A percentile compares a stretch with the other conserved stretches of the same genome.
These are phyloP conservation scores for Phytophthora chlamydospora DNA, from an alignment of 352 stramenopile species.

Conservation along the genomic window DNA sequence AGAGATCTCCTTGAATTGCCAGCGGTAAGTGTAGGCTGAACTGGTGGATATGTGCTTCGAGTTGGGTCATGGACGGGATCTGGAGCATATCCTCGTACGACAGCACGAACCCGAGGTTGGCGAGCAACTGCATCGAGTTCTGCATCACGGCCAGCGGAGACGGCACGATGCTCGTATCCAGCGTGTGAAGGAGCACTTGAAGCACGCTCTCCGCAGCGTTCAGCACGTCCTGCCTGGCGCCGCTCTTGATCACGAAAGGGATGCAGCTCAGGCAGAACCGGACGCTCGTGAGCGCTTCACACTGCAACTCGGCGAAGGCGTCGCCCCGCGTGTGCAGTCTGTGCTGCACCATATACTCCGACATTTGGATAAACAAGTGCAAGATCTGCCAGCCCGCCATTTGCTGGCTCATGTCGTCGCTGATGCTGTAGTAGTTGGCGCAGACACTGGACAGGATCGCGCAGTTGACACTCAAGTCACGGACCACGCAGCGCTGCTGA, in stretches of 20 bases:
- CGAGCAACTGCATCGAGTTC: slow-evolving; percentile 70
- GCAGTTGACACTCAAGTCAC: slow-evolving; percentile 64
- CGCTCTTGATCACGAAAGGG: slow-evolving; percentile 62
- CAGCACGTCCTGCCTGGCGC: slow-evolving; percentile 57
- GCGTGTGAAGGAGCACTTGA: slow-evolving; percentile 57
- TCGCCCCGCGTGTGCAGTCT: slow-evolving; percentile 61
- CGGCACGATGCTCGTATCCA: slow-evolving; percentile 72
- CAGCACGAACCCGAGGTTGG: slow-evolving; percentile 66
- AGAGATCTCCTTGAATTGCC: slow-evolving; percentile 77
- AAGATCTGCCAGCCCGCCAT: slow-evolving; percentile 73
- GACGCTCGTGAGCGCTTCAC: slow-evolving; percentile 68
- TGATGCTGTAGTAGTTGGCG: slow-evolving; percentile 65
- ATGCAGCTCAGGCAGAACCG: slow-evolving; percentile 65
- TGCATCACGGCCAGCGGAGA: slow-evolving; percentile 69
- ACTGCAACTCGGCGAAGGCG: slow-evolving; percentile 63
- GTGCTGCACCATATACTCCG: slow-evolving; percentile 67
- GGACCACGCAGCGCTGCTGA: slow-evolving; percentile 55
- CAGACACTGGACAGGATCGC: slow-evolving; percentile 68
- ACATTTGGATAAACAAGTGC: slow-evolving; percentile 64
- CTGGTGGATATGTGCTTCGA: slow-evolving; percentile 72
- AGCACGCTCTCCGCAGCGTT: slow-evolving; percentile 57
- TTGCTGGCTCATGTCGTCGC: slow-evolving; percentile 56
- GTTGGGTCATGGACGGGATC: slow-evolving; percentile 72
- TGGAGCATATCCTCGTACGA: slow-evolving; percentile 73
- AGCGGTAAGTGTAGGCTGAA: slow-evolving; percentile 77